These are phyloP conservation scores for Aspergillus neoniger DNA, from an alignment of 2,329 filamentous ascomycete genomes.

Conservation along the genomic window DNA sequence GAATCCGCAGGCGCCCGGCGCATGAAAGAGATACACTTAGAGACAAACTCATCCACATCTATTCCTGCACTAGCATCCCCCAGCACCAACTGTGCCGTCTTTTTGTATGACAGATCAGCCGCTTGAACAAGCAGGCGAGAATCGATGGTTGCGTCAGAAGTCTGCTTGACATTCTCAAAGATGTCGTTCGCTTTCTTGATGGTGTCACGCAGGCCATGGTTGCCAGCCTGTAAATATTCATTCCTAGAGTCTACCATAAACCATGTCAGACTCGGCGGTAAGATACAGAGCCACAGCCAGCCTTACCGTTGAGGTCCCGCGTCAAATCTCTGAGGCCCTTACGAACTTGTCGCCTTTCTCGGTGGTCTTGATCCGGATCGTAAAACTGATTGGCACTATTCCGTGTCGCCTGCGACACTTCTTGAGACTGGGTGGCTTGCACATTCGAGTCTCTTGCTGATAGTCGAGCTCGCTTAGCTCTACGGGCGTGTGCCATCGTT, in stretches of 20 bases:
- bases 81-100: slow-evolving; percentile 71
- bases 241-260: slow-evolving; percentile 63
- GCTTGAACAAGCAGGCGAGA: slow-evolving; percentile 80
- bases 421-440: slow-evolving; percentile 29
- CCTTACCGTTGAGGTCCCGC: slow-evolving; percentile 59
- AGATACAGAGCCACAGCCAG: no score
- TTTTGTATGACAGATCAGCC: slow-evolving; percentile 77
- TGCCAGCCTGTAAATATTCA: slow-evolving; percentile 68
- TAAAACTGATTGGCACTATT: slow-evolving; percentile 58
- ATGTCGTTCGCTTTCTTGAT: slow-evolving; percentile 67
- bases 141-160: slow-evolving; percentile 86
- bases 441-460: slow-evolving; percentile 35
- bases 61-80: slow-evolving; percentile 74
- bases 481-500: slow-evolving; percentile 38
- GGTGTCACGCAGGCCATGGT: slow-evolving; percentile 64
- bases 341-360: slow-evolving; percentile 71
- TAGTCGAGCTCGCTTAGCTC: slow-evolving; percentile 47
- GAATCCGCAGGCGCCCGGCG: slow-evolving; percentile 62
- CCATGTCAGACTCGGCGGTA: not conserved
- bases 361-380: slow-evolving; percentile 79
- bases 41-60: slow-evolving; percentile 88
- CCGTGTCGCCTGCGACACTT: slow-evolving; percentile 28
- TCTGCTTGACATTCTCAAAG: slow-evolving; percentile 75
- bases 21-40: slow-evolving; percentile 89
- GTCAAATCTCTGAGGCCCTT: slow-evolving; percentile 69